A percentile compares a stretch with the other conserved stretches of the same genome.
phyloP scores from a whole-genome alignment of 106 monocot genomes.

The Acorus gramineus region DNA sequence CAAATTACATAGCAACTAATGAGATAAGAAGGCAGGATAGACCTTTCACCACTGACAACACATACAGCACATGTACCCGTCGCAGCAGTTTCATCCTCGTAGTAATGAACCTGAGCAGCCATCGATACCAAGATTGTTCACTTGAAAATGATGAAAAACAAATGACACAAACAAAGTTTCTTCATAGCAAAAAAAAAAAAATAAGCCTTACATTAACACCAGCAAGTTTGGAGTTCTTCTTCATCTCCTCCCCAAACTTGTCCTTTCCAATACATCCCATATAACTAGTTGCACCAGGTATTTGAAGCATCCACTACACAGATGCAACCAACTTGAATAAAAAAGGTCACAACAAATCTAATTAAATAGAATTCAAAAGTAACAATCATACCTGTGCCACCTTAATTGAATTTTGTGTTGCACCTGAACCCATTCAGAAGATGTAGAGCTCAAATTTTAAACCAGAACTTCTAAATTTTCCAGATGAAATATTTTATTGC shows the following conservation, averaged over 20 bases:
- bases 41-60: constrained; percentile 91
- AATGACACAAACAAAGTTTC: background rate
- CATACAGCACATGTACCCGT: constrained; percentile 97
- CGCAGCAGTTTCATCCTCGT: constrained; percentile 62
- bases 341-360: background rate
- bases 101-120: constrained; percentile 61
- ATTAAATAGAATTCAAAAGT: background rate
- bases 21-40: background rate
- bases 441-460: too few species aligned
- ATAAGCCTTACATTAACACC: constrained; percentile 68
- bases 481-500: too few species aligned
- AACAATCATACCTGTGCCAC: constrained; percentile 71
- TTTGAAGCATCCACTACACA: constrained; percentile 95
- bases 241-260: constrained; percentile 97
- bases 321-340: background rate
- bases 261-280: constrained; percentile 97
- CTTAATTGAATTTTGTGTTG: constrained; percentile 94
- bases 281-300: constrained; percentile 90
- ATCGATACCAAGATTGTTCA: background rate
- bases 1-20: too few species aligned
- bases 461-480: too few species aligned
- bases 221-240: constrained; percentile 55
- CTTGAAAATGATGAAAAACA: background rate
- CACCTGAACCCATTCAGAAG: constrained; percentile 33
- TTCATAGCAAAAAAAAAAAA: constrained; percentile 5